Percentiles rank a stretch among this genome's conserved stretches.
Evolutionary conservation across 73 alveolate genomes (phyloP).

Genomic region (Paraurostyla sp.): DNA sequence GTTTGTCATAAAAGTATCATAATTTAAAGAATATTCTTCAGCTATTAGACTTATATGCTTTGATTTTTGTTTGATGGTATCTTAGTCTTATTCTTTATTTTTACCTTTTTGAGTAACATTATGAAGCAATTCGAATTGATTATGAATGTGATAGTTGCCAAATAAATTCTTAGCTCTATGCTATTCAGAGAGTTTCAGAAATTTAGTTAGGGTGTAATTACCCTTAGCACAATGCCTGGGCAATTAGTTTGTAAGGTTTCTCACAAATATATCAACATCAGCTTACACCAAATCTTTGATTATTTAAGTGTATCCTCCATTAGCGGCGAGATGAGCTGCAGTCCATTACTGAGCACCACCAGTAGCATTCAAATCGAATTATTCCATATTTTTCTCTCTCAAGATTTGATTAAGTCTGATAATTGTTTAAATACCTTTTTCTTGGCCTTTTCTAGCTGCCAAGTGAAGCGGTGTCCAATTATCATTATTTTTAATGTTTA

Average conservation of each 20-base stretch:
- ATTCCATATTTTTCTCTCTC: slow-evolving; percentile 74
- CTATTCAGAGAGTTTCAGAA: slow-evolving; percentile 13
- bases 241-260: slow-evolving; percentile 70
- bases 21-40: background rate
- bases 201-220: slow-evolving; percentile 44
- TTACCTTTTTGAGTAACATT: slow-evolving; percentile 1
- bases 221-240: slow-evolving; percentile 81
- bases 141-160: background rate
- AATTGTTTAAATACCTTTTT: slow-evolving; percentile 82
- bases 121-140: background rate
- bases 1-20: slow-evolving; percentile 31
- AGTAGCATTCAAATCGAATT: slow-evolving; percentile 87
- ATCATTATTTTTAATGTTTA: slow-evolving; percentile 79
- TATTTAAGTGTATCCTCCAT: slow-evolving; percentile 83
- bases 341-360: slow-evolving; percentile 93
- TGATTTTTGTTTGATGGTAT: background rate
- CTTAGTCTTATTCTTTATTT: background rate
- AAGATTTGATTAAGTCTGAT: slow-evolving; percentile 73
- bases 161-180: background rate
- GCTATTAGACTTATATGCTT: background rate
- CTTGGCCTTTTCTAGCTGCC: slow-evolving; percentile 90
- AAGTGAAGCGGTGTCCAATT: slow-evolving; percentile 93
- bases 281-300: slow-evolving; percentile 82
- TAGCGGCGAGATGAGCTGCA: slow-evolving; percentile 92
- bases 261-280: slow-evolving; percentile 83